Base-by-base conservation (phyloP, 1,139 yeast genomes). In the Saccharomyces pastorianus region DNA sequence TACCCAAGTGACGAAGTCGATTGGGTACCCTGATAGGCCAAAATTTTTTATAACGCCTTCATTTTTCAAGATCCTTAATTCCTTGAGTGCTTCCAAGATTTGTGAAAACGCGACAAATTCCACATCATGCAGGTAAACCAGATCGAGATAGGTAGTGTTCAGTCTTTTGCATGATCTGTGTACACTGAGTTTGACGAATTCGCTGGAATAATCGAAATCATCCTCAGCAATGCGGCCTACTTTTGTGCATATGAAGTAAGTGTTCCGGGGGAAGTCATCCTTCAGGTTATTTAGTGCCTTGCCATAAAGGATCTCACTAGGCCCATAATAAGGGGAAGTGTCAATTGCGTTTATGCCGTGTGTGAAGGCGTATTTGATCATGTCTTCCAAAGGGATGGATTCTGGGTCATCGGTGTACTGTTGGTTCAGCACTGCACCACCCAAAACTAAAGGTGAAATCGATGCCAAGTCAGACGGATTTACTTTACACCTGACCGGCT, bases 291-390 rank as follows among this genome's bases (percentile, higher is more conserved):
- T 63, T 58, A 91, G 71, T 0, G 91, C 93, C 8, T 74, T 60
- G 0, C 98, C 98, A 4, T 88, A 69, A 27, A 90, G 66, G 34
- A 72, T 76, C 65, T 91, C 98, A 4, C 96, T 87, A 0, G 90
- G 90, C 0, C 97, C 98, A 66, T 91, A 91, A 70, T 88, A 91
- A 2, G 97, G 96, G 0, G 96, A 86, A 0, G 96, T 89, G 66
- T 93, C 98, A 47, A 91, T 74, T 1, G 96, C 95, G 51, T 79
- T 78, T 57, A 88, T 74, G 0, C 96, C 97, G 28, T 75, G 68
- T 23, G 74, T 71, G 62, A 89, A 84, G 0, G 93, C 95, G 17
- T 70, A 65, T 50, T 73, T 69, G 27, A 91, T 65, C 53, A 91
- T 78, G 0, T 78, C 81, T 4, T 72, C 73, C 11, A 84, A 77